Conservation (phyloP, 108 stramenopile genomes). For the Nitzschia sp. region DNA sequence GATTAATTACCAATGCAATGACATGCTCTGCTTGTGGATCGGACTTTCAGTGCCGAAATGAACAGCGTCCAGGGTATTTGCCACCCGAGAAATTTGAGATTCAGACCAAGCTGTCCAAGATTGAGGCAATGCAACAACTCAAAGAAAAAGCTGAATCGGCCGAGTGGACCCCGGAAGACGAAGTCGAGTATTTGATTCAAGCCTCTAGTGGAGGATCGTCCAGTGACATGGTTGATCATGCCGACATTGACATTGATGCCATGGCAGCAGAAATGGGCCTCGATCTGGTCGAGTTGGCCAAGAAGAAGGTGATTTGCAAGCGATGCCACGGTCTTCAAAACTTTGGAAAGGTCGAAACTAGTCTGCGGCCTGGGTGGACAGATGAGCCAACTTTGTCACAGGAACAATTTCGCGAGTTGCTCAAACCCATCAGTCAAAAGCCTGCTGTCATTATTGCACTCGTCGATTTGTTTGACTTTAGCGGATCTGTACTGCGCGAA, state of each 20-base stretch:
- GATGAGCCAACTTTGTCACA: constrained; percentile 84
- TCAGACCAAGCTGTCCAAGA: constrained; percentile 68
- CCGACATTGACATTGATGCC: constrained; percentile 59
- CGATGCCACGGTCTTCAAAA: constrained; percentile 85
- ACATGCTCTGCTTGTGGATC: constrained; percentile 84
- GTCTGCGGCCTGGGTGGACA: constrained; percentile 84
- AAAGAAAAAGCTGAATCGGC: constrained; percentile 75
- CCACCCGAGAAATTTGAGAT: constrained; percentile 75
- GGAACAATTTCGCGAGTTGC: constrained; percentile 74
- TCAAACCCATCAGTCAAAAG: constrained; percentile 68
- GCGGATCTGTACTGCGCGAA: constrained; percentile 84
- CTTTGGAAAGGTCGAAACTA: constrained; percentile 77
- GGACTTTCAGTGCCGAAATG: constrained; percentile 75
- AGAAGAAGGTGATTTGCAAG: constrained; percentile 83
- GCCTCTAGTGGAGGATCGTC: constrained; percentile 39
- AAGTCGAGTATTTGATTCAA: constrained; percentile 81
- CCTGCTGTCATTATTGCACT: constrained; percentile 83
- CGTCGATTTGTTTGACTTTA: constrained; percentile 90
- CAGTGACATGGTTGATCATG: constrained; percentile 3
- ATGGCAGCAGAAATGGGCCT: constrained; percentile 74
- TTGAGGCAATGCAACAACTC: constrained; percentile 76
- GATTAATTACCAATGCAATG: constrained; percentile 78
- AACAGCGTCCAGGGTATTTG: constrained; percentile 73
- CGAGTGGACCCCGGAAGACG: constrained; percentile 86
- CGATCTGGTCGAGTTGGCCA: constrained; percentile 62